These are phyloP conservation scores for Termitomyces sp. DNA, from an alignment of 768 basidiomycete species.

Conservation along the genomic window DNA sequence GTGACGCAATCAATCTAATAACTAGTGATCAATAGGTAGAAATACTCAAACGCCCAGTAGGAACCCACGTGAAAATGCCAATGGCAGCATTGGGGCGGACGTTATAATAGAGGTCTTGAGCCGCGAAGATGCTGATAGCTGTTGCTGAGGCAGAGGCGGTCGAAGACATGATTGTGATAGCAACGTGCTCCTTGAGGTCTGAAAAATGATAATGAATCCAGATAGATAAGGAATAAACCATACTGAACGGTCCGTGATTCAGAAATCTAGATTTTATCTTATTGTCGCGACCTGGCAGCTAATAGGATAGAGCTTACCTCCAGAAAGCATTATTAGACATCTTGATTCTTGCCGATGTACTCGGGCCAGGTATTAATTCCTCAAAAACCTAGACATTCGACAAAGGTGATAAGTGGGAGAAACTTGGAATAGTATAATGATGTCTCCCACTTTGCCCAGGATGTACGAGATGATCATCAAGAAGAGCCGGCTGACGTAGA, in stretches of 20 bases:
- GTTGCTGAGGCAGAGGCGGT: conserved; percentile 57
- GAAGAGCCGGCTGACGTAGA: conserved; percentile 44
- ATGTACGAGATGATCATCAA: conserved; percentile 51
- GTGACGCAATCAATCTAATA: conserved; percentile 31
- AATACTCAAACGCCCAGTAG: neutral
- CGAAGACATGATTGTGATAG: conserved; percentile 58
- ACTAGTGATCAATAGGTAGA: conserved; percentile 6
- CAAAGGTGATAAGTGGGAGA: too few species aligned
- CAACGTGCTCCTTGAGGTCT: conserved; percentile 58
- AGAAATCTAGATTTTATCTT: conserved; percentile 31
- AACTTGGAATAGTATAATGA: too few species aligned
- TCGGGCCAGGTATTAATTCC: too few species aligned
- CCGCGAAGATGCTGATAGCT: conserved; percentile 58
- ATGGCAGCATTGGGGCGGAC: conserved; percentile 35
- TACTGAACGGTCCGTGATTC: conserved; percentile 64
- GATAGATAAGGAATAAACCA: conserved; percentile 15
- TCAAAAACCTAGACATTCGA: too few species aligned
- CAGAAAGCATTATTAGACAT: conserved; percentile 16
- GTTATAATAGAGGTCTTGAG: conserved; percentile 44
- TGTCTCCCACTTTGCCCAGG: conserved; percentile 30
- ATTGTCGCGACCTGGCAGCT: conserved; percentile 19
- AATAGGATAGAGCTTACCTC: conserved; percentile 36
- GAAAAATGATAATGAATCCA: neutral
- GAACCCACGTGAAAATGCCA: conserved; percentile 34
- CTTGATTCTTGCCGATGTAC: too few species aligned